A percentile compares a stretch with the other conserved stretches of the same genome.
Conservation (phyloP, 2,329 filamentous ascomycete genomes). For the Aureobasidium sp. region DNA sequence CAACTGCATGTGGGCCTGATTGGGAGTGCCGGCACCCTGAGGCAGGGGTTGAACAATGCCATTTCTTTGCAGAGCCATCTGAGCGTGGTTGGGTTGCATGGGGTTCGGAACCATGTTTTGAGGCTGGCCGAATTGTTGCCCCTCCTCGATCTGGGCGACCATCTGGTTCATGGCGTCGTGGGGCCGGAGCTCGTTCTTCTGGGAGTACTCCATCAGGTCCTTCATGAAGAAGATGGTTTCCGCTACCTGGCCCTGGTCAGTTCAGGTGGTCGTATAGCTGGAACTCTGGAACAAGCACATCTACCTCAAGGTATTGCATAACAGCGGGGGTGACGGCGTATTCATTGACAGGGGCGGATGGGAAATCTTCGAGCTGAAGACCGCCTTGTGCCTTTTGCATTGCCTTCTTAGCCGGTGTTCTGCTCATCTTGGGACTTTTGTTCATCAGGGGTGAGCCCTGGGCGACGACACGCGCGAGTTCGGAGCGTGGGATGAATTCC, state of each 20-base stretch:
- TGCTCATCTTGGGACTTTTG: slow-evolving; percentile 43
- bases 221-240: slow-evolving; percentile 60
- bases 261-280: slow-evolving; percentile 10
- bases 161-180: slow-evolving; percentile 48
- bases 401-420: slow-evolving; percentile 41
- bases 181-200: slow-evolving; percentile 46
- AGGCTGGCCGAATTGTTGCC: slow-evolving; percentile 21
- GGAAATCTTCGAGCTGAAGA: slow-evolving; percentile 38
- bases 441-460: slow-evolving; percentile 47
- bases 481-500: slow-evolving; percentile 70
- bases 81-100: slow-evolving; percentile 28
- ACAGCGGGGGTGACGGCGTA: slow-evolving; percentile 50
- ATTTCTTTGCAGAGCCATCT: slow-evolving; percentile 28
- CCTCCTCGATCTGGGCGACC: slow-evolving; percentile 32
- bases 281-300: slow-evolving; percentile 17
- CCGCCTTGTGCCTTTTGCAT: slow-evolving; percentile 38
- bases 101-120: slow-evolving; percentile 17
- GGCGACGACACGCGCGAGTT: slow-evolving; percentile 39
- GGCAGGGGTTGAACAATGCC: slow-evolving; percentile 20
- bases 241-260: slow-evolving; percentile 41
- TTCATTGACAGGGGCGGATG: slow-evolving; percentile 38
- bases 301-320: slow-evolving; percentile 55
- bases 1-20: slow-evolving; percentile 28
- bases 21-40: slow-evolving; percentile 21
- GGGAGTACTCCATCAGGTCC: slow-evolving; percentile 49